Evolutionary conservation across 2,329 filamentous ascomycete species (phyloP).

Genomic region (Aspergillus floridensis): DNA sequence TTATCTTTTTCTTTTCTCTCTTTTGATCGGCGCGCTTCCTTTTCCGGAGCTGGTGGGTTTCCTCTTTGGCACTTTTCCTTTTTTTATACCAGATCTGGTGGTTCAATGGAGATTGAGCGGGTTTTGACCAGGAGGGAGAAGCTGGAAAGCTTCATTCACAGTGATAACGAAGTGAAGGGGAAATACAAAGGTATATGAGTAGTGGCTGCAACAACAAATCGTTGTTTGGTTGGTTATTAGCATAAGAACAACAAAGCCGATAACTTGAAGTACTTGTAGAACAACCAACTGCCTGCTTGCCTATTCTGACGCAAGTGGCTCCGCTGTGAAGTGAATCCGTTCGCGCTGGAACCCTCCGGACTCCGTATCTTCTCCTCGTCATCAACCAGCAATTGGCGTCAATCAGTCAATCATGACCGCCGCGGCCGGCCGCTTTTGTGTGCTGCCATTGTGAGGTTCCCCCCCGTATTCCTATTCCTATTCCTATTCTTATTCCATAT

Average conservation of each 20-base stretch:
- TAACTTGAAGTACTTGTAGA: too few species aligned
- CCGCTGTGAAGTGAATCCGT: conserved; percentile 7
- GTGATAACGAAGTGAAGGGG: too few species aligned
- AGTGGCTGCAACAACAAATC: too few species aligned
- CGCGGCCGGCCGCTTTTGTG: too few species aligned
- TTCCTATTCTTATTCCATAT: not conserved
- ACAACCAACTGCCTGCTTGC: not conserved
- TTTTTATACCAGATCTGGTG: not conserved
- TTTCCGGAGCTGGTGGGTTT: not conserved
- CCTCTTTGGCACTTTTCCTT: not conserved
- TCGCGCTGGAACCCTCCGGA: not conserved
- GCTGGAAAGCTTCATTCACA: too few species aligned
- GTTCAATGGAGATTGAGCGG: not conserved
- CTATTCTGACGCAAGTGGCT: conserved; percentile 12
- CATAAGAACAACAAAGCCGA: too few species aligned
- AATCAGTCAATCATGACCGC: too few species aligned
- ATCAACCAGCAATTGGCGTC: not conserved
- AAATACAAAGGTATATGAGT: too few species aligned
- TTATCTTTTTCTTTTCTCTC: not conserved
- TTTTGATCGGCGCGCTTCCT: not conserved
- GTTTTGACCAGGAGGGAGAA: too few species aligned
- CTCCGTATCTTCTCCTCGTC: not conserved
- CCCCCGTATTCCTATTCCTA: too few species aligned
- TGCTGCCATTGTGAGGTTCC: too few species aligned
- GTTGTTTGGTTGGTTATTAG: too few species aligned